Conservation (phyloP, 148 eudicot genomes). For the Rhododendron vialii region DNA sequence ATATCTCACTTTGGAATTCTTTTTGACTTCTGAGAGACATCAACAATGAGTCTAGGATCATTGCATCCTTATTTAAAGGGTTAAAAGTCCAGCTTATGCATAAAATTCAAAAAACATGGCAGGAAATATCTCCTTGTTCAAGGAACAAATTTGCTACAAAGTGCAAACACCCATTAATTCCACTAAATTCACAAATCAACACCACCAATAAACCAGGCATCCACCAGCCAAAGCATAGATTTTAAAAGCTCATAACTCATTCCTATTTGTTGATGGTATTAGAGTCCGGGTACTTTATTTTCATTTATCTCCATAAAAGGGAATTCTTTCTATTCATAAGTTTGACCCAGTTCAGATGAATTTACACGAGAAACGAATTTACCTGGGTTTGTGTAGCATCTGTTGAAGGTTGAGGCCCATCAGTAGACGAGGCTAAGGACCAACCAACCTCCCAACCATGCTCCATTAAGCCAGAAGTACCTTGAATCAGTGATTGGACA, state of each 20-base stretch:
- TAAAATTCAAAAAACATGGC: background rate
- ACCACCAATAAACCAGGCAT: background rate
- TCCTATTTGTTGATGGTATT: background rate
- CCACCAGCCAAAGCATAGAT: background rate
- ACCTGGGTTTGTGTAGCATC: constrained; percentile 46
- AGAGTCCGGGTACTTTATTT: background rate
- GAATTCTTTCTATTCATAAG: background rate
- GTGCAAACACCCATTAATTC: background rate
- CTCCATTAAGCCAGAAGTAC: constrained; percentile 64
- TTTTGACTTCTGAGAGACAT: background rate
- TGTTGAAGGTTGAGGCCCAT: constrained; percentile 29
- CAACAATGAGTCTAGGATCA: background rate
- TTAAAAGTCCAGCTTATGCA: background rate
- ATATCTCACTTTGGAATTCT: background rate
- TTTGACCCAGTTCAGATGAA: background rate
- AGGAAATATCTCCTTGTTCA: background rate
- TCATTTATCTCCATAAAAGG: background rate
- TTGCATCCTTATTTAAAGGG: background rate
- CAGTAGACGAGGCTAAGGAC: constrained; percentile 65
- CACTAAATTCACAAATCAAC: background rate
- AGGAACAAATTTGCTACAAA: background rate
- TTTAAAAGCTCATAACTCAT: background rate
- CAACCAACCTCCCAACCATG: constrained; percentile 95
- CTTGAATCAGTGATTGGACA: constrained; percentile 59
- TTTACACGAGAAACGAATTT: background rate